Percentiles rank a stretch among this genome's conserved stretches.
Conservation (phyloP, 2,329 filamentous ascomycete species). For the Colletotrichum camelliae region DNA sequence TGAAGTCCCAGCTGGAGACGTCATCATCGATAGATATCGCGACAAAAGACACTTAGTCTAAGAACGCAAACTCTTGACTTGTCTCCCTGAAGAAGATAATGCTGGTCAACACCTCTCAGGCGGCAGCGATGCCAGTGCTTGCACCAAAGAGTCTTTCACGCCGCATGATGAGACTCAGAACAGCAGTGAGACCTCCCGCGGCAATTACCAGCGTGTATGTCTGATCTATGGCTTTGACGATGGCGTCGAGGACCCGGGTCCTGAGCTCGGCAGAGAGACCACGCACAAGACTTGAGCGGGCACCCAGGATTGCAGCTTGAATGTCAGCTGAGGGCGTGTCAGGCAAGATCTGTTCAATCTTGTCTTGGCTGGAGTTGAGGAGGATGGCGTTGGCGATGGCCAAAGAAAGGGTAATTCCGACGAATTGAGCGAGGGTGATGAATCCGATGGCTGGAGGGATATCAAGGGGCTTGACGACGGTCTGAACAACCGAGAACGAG, state of each 20-base stretch:
- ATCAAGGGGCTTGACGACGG: constrained; percentile 30
- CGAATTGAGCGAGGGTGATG: constrained; percentile 29
- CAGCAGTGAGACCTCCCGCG: constrained; percentile 32
- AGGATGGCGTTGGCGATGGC: neutral
- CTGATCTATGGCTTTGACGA: neutral
- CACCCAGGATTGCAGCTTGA: neutral
- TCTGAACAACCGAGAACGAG: constrained; percentile 39
- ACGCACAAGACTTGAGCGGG: neutral
- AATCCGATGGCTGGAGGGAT: constrained; percentile 37
- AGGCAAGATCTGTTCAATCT: neutral
- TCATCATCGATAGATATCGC: neutral
- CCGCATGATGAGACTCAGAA: constrained; percentile 38
- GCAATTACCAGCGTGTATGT: constrained; percentile 36
- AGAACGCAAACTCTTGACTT: neutral
- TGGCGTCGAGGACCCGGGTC: neutral
- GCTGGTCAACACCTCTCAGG: neutral
- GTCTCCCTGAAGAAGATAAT: neutral
- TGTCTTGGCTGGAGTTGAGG: neutral
- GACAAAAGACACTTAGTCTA: neutral
- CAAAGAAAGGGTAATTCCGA: neutral
- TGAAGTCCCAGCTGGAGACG: no score
- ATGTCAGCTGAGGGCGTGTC: neutral
- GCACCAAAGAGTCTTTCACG: constrained; percentile 35
- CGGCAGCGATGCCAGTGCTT: neutral
- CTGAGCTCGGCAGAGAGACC: neutral